Percentiles rank a stretch among this genome's conserved stretches.
phyloP scores from a whole-genome alignment of 768 basidiomycete genomes.

The Tephrocybe sp. region DNA sequence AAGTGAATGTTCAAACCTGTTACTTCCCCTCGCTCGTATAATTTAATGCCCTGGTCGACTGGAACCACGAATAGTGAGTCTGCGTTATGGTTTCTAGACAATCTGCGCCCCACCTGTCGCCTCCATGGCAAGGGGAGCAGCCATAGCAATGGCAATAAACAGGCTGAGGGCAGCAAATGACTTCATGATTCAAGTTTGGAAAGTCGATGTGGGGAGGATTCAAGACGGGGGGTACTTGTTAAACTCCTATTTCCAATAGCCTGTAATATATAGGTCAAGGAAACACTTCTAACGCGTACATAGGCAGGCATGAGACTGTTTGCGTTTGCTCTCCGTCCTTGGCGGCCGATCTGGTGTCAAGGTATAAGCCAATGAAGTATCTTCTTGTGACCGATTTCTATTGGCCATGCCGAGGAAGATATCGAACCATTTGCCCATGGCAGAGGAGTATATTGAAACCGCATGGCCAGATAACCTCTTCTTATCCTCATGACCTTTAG shows the following conservation, averaged over 20 bases:
- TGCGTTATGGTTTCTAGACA: too few relatives aligned
- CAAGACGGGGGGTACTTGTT: too few relatives aligned
- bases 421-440: too few relatives aligned
- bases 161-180: constrained; percentile 3
- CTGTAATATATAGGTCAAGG: neutral
- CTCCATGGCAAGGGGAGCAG: neutral
- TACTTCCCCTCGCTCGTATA: constrained; percentile 2
- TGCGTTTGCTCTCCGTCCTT: neutral
- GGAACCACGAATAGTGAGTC: neutral
- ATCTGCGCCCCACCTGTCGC: neutral
- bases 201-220: neutral
- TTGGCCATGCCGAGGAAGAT: too few relatives aligned
- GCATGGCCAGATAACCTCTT: too few relatives aligned
- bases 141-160: constrained; percentile 5
- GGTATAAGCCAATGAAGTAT: neutral
- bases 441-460: too few relatives aligned
- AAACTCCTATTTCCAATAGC: too few relatives aligned
- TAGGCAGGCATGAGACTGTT: neutral
- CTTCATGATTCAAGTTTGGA: constrained; percentile 1
- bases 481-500: neutral
- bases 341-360: neutral
- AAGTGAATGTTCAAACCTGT: neutral
- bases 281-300: too few relatives aligned
- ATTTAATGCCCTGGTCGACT: constrained; percentile 6
- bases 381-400: too few relatives aligned